phyloP scores from a whole-genome alignment of 129 eudicot species.

The Flaveria ramosissima region DNA sequence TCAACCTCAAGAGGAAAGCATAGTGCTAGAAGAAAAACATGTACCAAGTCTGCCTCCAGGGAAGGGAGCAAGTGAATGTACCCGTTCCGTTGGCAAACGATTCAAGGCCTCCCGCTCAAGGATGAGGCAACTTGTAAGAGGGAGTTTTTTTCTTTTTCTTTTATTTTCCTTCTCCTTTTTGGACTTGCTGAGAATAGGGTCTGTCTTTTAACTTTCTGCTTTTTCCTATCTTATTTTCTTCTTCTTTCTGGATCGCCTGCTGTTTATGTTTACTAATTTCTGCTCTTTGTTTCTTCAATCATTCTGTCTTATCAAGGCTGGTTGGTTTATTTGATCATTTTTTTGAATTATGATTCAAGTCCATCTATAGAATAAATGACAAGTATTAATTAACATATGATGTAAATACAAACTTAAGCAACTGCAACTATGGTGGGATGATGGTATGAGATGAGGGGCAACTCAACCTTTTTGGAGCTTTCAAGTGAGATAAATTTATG shows the following conservation, averaged over 20 bases:
- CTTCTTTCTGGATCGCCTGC: not conserved
- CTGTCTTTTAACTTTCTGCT: not conserved
- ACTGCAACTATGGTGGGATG: not conserved
- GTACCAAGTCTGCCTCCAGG: conserved; percentile 50
- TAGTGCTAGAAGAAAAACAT: conserved; percentile 37
- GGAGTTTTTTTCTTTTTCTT: conserved; percentile 27
- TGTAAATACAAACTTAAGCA: not conserved
- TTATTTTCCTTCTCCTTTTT: not conserved
- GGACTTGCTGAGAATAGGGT: not conserved
- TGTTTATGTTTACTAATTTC: not conserved
- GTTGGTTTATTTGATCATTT: not conserved
- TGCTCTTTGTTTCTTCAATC: not conserved
- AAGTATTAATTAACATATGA: not conserved
- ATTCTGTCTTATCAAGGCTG: not conserved
- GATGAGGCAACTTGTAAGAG: conserved; percentile 47
- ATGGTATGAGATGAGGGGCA: too few relatives aligned
- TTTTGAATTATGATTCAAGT: not conserved
- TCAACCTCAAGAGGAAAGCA: conserved; percentile 31
- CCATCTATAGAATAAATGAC: not conserved
- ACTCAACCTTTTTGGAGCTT: too few relatives aligned
- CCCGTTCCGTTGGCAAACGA: conserved; percentile 54
- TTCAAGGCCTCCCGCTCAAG: conserved; percentile 81
- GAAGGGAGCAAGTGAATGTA: conserved; percentile 33
- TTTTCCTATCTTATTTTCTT: not conserved
- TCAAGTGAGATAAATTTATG: too few relatives aligned